Evolutionary conservation across 2,329 filamentous ascomycete genomes (phyloP).

Genomic region (Exophiala phaeomuriformis): DNA sequence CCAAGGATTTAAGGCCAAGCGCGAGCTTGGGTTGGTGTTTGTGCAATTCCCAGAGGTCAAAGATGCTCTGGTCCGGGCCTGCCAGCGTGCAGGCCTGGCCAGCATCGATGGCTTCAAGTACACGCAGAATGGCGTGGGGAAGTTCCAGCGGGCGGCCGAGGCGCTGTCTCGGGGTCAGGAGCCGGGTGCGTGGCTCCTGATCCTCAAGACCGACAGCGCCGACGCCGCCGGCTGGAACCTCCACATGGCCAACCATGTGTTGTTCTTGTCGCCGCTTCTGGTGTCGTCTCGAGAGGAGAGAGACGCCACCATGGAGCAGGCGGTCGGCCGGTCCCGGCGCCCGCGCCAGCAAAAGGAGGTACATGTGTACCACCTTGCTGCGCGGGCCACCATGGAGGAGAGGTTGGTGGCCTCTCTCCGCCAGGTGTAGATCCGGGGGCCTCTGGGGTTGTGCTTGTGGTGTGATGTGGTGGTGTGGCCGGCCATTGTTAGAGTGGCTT

Average conservation of each 20-base stretch:
- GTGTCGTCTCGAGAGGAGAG: slow-evolving; percentile 48
- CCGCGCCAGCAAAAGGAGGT: slow-evolving; percentile 53
- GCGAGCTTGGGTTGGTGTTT: slow-evolving; percentile 51
- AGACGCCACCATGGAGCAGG: slow-evolving; percentile 54
- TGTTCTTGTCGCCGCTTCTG: slow-evolving; percentile 55
- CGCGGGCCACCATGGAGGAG: slow-evolving; percentile 4
- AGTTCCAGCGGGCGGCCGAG: slow-evolving; percentile 37
- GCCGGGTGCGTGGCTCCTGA: slow-evolving; percentile 41
- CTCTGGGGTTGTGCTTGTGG: no score
- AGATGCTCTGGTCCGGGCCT: slow-evolving; percentile 12
- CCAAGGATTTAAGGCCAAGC: slow-evolving; percentile 30
- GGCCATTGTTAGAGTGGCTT: slow-evolving; percentile 5
- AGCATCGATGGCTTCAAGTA: slow-evolving; percentile 32
- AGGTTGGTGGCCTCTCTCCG: slow-evolving; percentile 3
- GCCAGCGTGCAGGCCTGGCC: slow-evolving; percentile 14
- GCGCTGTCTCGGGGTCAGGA: slow-evolving; percentile 24
- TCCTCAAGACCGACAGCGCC: slow-evolving; percentile 51
- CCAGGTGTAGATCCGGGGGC: slow-evolving; percentile 7
- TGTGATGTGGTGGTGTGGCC: slow-evolving; percentile 5
- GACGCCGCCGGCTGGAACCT: slow-evolving; percentile 59
- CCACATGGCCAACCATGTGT: slow-evolving; percentile 56
- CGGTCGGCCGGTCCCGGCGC: slow-evolving; percentile 53
- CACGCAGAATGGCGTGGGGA: slow-evolving; percentile 33
- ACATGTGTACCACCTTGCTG: slow-evolving; percentile 47
- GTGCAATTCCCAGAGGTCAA: slow-evolving; percentile 36